Conservation (phyloP, 2,329 filamentous ascomycete species). For the Ceratocystis colombiana region DNA sequence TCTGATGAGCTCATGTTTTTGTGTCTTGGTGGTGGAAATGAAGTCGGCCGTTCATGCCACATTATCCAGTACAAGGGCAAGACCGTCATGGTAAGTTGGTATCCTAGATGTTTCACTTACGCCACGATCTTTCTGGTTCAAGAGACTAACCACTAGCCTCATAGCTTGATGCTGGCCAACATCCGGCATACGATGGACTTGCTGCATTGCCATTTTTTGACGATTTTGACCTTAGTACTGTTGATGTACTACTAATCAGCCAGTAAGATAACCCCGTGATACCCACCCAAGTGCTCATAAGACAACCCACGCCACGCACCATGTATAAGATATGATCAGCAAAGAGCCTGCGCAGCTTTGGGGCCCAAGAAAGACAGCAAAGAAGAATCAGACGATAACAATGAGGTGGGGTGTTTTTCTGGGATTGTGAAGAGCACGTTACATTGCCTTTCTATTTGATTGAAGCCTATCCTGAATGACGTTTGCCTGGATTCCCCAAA, state of each 20-base stretch:
- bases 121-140: background rate
- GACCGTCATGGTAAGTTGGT: conserved; percentile 73
- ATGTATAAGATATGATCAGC: conserved; percentile 8
- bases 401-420: conserved; percentile 12
- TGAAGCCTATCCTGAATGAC: conserved; percentile 17
- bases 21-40: conserved; percentile 87
- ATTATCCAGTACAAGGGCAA: conserved; percentile 99
- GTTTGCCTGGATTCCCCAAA: conserved; percentile 4
- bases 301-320: background rate
- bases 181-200: conserved; percentile 90
- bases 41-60: conserved; percentile 93
- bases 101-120: background rate
- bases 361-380: background rate
- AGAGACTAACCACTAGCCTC: conserved; percentile 27
- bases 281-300: conserved; percentile 4
- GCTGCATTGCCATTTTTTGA: conserved; percentile 94
- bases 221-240: conserved; percentile 93
- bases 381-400: conserved; percentile 11
- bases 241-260: conserved; percentile 94
- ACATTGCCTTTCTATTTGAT: conserved; percentile 14
- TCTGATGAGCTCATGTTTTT: conserved; percentile 91
- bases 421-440: conserved; percentile 11
- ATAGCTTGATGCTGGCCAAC: conserved; percentile 91
- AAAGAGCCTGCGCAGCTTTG: background rate
- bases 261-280: conserved; percentile 62